These are phyloP conservation scores for Calycina herbarum DNA, from an alignment of 2,329 filamentous ascomycete species.

Conservation along the genomic window DNA sequence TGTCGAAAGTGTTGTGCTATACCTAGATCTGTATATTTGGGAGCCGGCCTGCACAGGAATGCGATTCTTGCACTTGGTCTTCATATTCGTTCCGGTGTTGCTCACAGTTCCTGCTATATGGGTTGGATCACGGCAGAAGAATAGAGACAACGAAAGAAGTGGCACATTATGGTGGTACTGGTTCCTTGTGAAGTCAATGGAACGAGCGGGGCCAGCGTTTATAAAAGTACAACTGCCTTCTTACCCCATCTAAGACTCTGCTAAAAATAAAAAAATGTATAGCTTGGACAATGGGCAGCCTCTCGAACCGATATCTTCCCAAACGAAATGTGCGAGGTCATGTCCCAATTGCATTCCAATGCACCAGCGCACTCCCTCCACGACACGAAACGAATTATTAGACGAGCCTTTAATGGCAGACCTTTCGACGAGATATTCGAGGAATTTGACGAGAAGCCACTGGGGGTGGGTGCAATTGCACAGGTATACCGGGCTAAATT, in stretches of 20 bases:
- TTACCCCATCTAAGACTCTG: slow-evolving; percentile 5
- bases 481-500: slow-evolving; percentile 97
- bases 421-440: slow-evolving; percentile 91
- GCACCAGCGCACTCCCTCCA: slow-evolving; percentile 87
- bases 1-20: slow-evolving; percentile 60
- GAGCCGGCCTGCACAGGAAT: slow-evolving; percentile 86
- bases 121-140: slow-evolving; percentile 65
- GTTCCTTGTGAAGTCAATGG: slow-evolving; percentile 86
- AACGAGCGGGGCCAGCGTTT: slow-evolving; percentile 89
- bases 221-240: slow-evolving; percentile 71
- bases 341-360: slow-evolving; percentile 94
- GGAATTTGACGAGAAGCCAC: slow-evolving; percentile 84
- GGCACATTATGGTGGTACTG: slow-evolving; percentile 95
- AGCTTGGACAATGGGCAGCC: slow-evolving; percentile 97
- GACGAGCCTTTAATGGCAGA: slow-evolving; percentile 77
- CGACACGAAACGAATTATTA: slow-evolving; percentile 76
- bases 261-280: slow-evolving; percentile 23
- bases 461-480: slow-evolving; percentile 94
- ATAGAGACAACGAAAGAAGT: slow-evolving; percentile 70
- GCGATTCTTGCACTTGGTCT: slow-evolving; percentile 81
- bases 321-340: slow-evolving; percentile 82
- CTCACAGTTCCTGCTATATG: slow-evolving; percentile 76
- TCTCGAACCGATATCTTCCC: slow-evolving; percentile 97
- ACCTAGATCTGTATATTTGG: slow-evolving; percentile 71
- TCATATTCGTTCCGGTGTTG: slow-evolving; percentile 91